A percentile compares a stretch with the other conserved stretches of the same genome.
Evolutionary conservation across 805 yeast genomes (phyloP).

Genomic region (Wickerhamiella brachini): DNA sequence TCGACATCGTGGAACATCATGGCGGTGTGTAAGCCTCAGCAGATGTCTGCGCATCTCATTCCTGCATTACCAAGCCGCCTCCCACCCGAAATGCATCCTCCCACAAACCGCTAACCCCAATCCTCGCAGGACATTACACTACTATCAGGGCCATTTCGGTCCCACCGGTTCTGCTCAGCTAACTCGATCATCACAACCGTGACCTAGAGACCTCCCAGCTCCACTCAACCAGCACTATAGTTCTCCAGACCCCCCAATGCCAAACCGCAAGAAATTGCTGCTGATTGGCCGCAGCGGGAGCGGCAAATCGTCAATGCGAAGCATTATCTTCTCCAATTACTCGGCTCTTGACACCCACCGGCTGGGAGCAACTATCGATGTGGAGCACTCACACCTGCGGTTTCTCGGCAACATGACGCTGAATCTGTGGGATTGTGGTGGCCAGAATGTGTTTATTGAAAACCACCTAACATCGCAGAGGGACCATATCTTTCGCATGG

Average conservation of each 20-base stretch:
- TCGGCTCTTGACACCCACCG: conserved; percentile 94
- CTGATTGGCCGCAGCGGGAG: conserved; percentile 91
- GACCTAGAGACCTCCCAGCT: too few species aligned
- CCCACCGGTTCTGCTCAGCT: too few species aligned
- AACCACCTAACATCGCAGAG: conserved; percentile 78
- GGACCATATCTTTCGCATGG: conserved; percentile 88
- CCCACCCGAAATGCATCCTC: too few species aligned
- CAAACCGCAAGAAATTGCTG: conserved; percentile 41
- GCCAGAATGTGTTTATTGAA: conserved; percentile 90
- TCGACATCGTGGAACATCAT: conserved; percentile 2
- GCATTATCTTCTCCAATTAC: conserved; percentile 85
- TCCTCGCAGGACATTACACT: too few species aligned
- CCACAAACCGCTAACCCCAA: too few species aligned
- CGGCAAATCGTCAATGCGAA: conserved; percentile 95
- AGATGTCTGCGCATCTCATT: too few species aligned
- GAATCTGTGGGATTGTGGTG: conserved; percentile 94
- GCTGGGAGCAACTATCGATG: conserved; percentile 93
- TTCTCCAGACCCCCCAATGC: background rate
- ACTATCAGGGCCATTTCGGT: too few species aligned
- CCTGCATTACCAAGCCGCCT: too few species aligned
- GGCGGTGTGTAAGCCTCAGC: background rate
- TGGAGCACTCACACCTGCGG: conserved; percentile 90
- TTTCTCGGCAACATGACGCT: conserved; percentile 91
- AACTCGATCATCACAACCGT: too few species aligned
- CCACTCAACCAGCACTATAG: too few species aligned